Base-by-base conservation (phyloP, 2,329 filamentous ascomycete species). In the Curvularia spicifera region DNA sequence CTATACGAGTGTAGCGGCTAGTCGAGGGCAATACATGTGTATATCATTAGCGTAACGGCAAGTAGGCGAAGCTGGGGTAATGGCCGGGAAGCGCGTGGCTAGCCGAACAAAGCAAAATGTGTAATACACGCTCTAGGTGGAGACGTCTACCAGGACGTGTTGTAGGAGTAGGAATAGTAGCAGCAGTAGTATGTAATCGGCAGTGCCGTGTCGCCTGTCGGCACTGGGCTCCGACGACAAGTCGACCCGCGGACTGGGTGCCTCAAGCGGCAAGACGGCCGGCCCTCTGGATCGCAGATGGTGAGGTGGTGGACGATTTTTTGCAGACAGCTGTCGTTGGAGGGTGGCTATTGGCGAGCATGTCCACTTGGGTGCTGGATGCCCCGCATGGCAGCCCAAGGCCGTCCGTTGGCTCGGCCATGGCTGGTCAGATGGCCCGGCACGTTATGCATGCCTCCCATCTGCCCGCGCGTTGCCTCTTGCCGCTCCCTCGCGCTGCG, bases 181-280 rank as follows among this genome's bases (percentile, higher is more conserved):
- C 6, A 26, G 24, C 2, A 26, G 24, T 26, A 26, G 24, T 6
- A 18, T 18, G 18, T 1, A 26, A 26, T 6, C 4, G 24, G 24
- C 24, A 4, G 24, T 26, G 24, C 4, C 24, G 24, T 26, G 24
- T 26, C 24, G 24, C 6, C 24, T 26, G 24, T 6, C 24, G 24
- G 24, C 24, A 26, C 24, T 26, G 24, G 24, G 24, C 24, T 26
- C 24, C 24, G 24, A 6, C 24, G 1, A 26, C 6, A 6, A 6
- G 1, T 26, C 24, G 4, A 26, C 6, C 68, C 70, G 70, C 72
- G 67, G 60, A 56, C 60, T 59, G 63, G 58, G 52, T 52, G 51
- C 68, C 67, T 57, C 47, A 64, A 72, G 45, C 60, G 71, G 71
- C 60, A 75, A 54, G 49, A 74, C 65, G 58, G 62, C 71, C 71